A percentile compares a stretch with the other conserved stretches of the same genome.
phyloP scores from a whole-genome alignment of 2,329 filamentous ascomycete genomes.

The Akanthomyces uredinophilus region DNA sequence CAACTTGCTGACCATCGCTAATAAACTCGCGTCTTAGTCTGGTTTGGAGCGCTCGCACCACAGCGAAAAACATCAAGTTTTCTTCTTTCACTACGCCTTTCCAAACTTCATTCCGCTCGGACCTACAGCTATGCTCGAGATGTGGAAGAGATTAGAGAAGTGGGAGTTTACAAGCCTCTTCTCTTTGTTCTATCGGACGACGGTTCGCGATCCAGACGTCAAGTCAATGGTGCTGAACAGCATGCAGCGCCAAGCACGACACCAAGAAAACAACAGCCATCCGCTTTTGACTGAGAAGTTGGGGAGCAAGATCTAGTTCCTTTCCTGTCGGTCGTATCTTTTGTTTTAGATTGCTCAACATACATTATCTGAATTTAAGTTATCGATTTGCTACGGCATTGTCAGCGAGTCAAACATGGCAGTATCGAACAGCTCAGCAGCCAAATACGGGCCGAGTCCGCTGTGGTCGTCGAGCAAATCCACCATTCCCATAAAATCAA shows the following conservation, averaged over 20 bases:
- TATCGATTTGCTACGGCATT: neutral
- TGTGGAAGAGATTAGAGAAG: constrained; percentile 9
- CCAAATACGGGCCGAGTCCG: constrained; percentile 5
- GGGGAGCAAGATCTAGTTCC: neutral
- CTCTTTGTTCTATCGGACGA: constrained; percentile 11
- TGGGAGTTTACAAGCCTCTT: constrained; percentile 7
- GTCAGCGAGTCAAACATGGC: constrained; percentile 1
- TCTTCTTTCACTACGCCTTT: constrained; percentile 15
- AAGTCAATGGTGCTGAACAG: constrained; percentile 8
- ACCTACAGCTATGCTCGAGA: constrained; percentile 11
- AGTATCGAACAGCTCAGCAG: constrained; percentile 8
- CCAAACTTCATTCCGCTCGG: constrained; percentile 14
- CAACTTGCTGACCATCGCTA: neutral
- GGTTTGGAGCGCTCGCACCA: constrained; percentile 11
- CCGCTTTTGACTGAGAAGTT: neutral
- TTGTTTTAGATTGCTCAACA: neutral
- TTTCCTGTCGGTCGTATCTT: neutral
- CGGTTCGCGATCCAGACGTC: constrained; percentile 10
- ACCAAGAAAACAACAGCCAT: constrained; percentile 11
- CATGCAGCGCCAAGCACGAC: constrained; percentile 11
- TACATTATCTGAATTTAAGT: constrained; percentile 6
- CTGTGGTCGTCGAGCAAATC: constrained; percentile 6
- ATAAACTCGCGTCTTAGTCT: neutral
- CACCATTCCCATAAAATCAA: constrained; percentile 9
- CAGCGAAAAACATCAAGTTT: constrained; percentile 2